These are phyloP conservation scores for Pythium aristosporum DNA, from an alignment of 352 stramenopile genomes.

Conservation along the genomic window DNA sequence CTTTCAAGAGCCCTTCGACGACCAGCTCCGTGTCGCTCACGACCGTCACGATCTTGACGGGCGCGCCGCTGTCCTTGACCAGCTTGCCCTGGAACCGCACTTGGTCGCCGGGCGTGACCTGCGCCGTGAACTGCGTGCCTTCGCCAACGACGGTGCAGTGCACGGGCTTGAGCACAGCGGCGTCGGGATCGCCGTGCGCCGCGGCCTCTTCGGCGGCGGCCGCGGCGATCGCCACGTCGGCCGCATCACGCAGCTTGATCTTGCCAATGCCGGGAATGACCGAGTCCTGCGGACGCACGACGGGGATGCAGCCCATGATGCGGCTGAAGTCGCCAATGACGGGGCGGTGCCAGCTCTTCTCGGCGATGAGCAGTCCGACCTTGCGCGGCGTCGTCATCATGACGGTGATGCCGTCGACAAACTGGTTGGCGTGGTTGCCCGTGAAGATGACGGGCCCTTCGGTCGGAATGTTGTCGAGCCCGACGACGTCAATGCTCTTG, in stretches of 20 bases:
- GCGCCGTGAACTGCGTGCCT: conserved; percentile 70
- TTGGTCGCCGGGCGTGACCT: conserved; percentile 78
- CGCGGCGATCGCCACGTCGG: conserved; percentile 23
- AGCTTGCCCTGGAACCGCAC: conserved; percentile 73
- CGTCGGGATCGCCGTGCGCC: conserved; percentile 8
- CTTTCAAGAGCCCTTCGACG: conserved; percentile 47
- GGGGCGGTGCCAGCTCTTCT: conserved; percentile 94
- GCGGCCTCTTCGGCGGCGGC: conserved; percentile 10
- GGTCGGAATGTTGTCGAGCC: conserved; percentile 94
- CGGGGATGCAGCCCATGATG: conserved; percentile 95
- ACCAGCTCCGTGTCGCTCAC: conserved; percentile 85
- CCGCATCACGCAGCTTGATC: conserved; percentile 52
- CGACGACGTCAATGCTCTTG: conserved; percentile 96
- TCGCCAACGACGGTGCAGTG: conserved; percentile 57
- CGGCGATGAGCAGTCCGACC: conserved; percentile 96
- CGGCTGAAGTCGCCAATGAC: conserved; percentile 95
- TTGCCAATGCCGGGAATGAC: conserved; percentile 67
- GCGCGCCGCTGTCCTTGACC: conserved; percentile 78
- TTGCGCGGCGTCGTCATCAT: conserved; percentile 94
- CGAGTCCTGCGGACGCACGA: conserved; percentile 95
- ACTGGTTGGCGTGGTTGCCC: conserved; percentile 99
- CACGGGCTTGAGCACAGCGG: conserved; percentile 1
- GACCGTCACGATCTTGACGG: conserved; percentile 83
- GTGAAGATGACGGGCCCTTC: conserved; percentile 97
- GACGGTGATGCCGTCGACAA: conserved; percentile 97